These are phyloP conservation scores for Lyophyllum shimeji DNA, from an alignment of 768 basidiomycete genomes.

Conservation along the genomic window DNA sequence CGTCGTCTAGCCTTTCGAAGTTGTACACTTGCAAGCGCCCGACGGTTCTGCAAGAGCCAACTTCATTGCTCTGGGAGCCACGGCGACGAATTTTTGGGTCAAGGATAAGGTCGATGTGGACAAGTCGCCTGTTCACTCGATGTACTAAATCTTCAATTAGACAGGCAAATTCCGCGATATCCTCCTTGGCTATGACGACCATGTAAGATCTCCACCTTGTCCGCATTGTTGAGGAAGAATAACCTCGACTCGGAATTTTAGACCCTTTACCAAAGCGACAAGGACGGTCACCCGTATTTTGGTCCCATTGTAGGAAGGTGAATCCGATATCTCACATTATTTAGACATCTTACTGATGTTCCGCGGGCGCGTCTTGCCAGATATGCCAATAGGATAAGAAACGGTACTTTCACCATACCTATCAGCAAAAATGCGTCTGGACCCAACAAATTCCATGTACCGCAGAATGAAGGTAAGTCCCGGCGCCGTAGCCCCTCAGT, in stretches of 20 bases:
- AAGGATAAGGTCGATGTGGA: conserved; percentile 37
- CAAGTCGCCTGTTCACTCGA: background rate
- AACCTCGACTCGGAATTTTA: conserved; percentile 7
- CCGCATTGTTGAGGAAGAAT: background rate
- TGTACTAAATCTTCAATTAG: conserved; percentile 10
- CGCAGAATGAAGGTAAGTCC: conserved; percentile 37
- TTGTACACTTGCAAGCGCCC: conserved; percentile 31
- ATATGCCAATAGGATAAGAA: conserved; percentile 44
- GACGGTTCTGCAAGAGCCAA: conserved; percentile 41
- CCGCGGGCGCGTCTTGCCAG: no score
- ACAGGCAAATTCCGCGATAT: conserved; percentile 43
- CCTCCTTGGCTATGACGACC: conserved; percentile 46
- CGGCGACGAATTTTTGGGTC: conserved; percentile 44
- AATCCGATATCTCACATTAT: background rate
- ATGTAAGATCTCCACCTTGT: conserved; percentile 22
- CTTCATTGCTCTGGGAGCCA: conserved; percentile 46
- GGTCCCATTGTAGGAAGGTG: conserved; percentile 42
- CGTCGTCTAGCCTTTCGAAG: conserved; percentile 23
- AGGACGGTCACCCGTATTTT: conserved; percentile 38
- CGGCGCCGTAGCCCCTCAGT: background rate
- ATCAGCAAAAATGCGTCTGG: conserved; percentile 38
- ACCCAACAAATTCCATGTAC: conserved; percentile 36
- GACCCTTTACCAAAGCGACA: conserved; percentile 34
- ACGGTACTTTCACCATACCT: conserved; percentile 45
- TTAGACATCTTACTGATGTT: no score